phyloP scores from a whole-genome alignment of 1,139 yeast genomes.

The Hansenula sp. region DNA sequence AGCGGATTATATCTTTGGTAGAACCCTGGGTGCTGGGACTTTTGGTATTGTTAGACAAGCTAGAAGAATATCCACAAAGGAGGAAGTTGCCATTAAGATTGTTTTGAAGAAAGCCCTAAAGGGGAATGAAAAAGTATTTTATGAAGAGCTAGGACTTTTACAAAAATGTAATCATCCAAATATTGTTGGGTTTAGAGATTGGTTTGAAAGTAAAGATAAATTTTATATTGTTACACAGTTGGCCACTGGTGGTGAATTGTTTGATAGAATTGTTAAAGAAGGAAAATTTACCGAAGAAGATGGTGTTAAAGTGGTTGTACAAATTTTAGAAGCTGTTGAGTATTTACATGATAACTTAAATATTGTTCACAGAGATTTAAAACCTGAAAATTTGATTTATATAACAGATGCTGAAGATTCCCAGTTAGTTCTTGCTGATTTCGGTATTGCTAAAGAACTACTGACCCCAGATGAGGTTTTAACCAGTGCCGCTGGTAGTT shows the following conservation, averaged over 20 bases:
- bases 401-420: constrained; percentile 51
- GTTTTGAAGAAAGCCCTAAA: constrained; percentile 76
- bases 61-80: constrained; percentile 49
- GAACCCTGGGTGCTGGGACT: constrained; percentile 86
- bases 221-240: constrained; percentile 71
- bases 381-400: constrained; percentile 85
- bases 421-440: constrained; percentile 80
- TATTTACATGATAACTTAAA: constrained; percentile 64
- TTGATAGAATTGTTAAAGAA: constrained; percentile 72
- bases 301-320: constrained; percentile 67
- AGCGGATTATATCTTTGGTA: constrained; percentile 64
- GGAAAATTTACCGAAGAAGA: constrained; percentile 85
- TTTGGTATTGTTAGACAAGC: constrained; percentile 89
- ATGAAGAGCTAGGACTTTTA: constrained; percentile 71
- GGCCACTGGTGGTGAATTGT: constrained; percentile 90
- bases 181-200: constrained; percentile 77
- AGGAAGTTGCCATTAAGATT: constrained; percentile 84
- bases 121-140: constrained; percentile 67
- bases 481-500: constrained; percentile 80
- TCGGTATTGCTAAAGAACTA: constrained; percentile 83
- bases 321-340: constrained; percentile 67
- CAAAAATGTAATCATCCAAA: constrained; percentile 70
- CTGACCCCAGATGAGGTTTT: constrained; percentile 56
- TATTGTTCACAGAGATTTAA: constrained; percentile 87
- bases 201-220: constrained; percentile 84